Evolutionary conservation across 768 basidiomycete species (phyloP).

Genomic region (Amanita jacksonii): DNA sequence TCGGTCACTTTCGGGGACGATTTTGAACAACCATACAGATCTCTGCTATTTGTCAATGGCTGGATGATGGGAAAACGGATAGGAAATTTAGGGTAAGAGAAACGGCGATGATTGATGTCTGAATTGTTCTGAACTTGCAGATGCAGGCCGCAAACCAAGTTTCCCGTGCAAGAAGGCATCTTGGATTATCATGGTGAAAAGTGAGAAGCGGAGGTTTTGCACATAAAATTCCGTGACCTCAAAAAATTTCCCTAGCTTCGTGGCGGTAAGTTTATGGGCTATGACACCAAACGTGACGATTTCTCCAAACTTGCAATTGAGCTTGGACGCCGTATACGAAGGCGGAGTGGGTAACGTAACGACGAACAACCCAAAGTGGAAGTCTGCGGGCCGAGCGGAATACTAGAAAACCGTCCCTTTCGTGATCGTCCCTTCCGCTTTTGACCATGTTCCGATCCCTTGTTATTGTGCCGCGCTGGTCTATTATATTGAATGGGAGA

Average conservation of each 20-base stretch:
- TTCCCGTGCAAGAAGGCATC: slow-evolving; percentile 80
- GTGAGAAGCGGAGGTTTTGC: slow-evolving; percentile 29
- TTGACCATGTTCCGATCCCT: too few relatives aligned
- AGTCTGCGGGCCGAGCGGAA: slow-evolving; percentile 21
- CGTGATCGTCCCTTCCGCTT: neutral
- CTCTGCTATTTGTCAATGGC: slow-evolving; percentile 71
- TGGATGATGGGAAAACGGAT: slow-evolving; percentile 85
- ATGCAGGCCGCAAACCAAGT: slow-evolving; percentile 62
- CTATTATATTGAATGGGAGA: too few relatives aligned
- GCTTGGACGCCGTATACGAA: slow-evolving; percentile 47
- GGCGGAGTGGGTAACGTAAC: slow-evolving; percentile 55
- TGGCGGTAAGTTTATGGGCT: slow-evolving; percentile 62
- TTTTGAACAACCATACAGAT: slow-evolving; percentile 56
- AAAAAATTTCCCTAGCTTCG: slow-evolving; percentile 26
- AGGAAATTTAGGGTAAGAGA: slow-evolving; percentile 53
- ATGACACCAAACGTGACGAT: slow-evolving; percentile 40
- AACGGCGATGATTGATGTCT: neutral
- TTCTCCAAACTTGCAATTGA: slow-evolving; percentile 43
- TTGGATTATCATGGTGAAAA: slow-evolving; percentile 63
- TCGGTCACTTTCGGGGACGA: slow-evolving; percentile 63
- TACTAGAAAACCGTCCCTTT: too few relatives aligned
- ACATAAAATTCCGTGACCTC: neutral
- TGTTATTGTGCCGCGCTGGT: too few relatives aligned
- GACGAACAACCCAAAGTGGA: slow-evolving; percentile 53
- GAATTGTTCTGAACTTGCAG: neutral